phyloP scores from a whole-genome alignment of 1,284 basidiomycete species.

The Singerocomus rubriflavus region DNA sequence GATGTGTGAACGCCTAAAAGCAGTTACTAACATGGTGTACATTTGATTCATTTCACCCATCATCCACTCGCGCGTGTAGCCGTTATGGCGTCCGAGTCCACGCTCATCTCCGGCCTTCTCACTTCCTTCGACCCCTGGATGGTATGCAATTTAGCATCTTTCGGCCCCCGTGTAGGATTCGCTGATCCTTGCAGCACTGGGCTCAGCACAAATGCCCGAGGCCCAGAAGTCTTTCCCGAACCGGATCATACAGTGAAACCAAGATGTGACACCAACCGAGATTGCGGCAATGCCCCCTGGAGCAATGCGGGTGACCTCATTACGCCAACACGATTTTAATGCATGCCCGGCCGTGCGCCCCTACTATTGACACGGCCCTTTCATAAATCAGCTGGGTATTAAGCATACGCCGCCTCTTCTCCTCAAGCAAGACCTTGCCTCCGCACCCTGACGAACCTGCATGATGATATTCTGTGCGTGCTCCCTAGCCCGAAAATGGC shows the following conservation, averaged over 20 bases:
- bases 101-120: conserved; percentile 5
- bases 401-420: conserved; percentile 7
- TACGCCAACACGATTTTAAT: conserved; percentile 30
- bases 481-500: background rate
- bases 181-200: conserved; percentile 1
- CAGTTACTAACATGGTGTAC: conserved; percentile 1
- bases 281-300: conserved; percentile 22
- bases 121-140: background rate
- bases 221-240: conserved; percentile 6
- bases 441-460: conserved; percentile 17
- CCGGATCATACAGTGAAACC: conserved; percentile 10
- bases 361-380: conserved; percentile 17
- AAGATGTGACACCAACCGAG: conserved; percentile 11
- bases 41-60: conserved; percentile 6
- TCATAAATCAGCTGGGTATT: conserved; percentile 26
- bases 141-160: background rate
- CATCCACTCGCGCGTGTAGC: conserved; percentile 4
- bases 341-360: conserved; percentile 26
- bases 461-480: conserved; percentile 33
- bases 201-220: conserved; percentile 2
- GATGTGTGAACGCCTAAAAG: conserved; percentile 1
- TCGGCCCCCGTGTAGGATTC: conserved; percentile 3
- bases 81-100: conserved; percentile 7
- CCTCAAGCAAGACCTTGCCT: background rate
- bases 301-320: conserved; percentile 31